Evolutionary conservation across 768 basidiomycete genomes (phyloP).

Genomic region (Suillus brevipes): DNA sequence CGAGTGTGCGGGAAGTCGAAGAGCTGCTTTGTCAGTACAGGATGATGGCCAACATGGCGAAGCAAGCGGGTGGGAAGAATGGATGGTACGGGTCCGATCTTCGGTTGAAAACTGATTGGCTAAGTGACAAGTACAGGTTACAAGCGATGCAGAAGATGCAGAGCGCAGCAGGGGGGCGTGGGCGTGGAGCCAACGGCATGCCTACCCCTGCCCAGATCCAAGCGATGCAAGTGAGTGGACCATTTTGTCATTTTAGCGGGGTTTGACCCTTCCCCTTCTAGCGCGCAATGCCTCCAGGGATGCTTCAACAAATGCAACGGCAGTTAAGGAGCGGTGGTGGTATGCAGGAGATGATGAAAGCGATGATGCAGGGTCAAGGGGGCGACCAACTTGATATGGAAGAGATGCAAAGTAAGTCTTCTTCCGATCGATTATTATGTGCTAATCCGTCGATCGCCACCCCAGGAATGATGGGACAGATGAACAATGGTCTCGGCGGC

Average conservation of each 20-base stretch:
- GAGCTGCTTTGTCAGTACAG: constrained; percentile 94
- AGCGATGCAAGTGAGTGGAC: constrained; percentile 77
- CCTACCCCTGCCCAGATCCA: constrained; percentile 92
- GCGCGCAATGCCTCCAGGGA: constrained; percentile 93
- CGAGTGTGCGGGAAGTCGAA: constrained; percentile 96
- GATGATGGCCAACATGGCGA: constrained; percentile 99
- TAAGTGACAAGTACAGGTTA: constrained; percentile 47
- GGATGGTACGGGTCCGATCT: constrained; percentile 63
- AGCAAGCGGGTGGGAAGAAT: constrained; percentile 96
- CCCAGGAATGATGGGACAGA: constrained; percentile 84
- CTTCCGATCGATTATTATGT: constrained; percentile 5
- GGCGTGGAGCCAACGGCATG: constrained; percentile 84
- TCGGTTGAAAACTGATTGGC: constrained; percentile 3
- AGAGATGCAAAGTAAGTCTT: constrained; percentile 78
- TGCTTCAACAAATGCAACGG: constrained; percentile 91
- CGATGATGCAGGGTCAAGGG: constrained; percentile 94
- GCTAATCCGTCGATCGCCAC: constrained; percentile 12
- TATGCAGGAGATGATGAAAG: constrained; percentile 98
- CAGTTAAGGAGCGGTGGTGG: constrained; percentile 80
- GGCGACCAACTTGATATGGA: constrained; percentile 91
- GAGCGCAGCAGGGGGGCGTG: constrained; percentile 78
- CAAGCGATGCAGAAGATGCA: constrained; percentile 95
- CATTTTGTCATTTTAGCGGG: constrained; percentile 1
- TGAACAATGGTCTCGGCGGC: constrained; percentile 60
- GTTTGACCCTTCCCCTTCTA: constrained; percentile 31